These are phyloP conservation scores for Sporothrix pseudoabietina DNA, from an alignment of 2,329 filamentous ascomycete species.

Conservation along the genomic window DNA sequence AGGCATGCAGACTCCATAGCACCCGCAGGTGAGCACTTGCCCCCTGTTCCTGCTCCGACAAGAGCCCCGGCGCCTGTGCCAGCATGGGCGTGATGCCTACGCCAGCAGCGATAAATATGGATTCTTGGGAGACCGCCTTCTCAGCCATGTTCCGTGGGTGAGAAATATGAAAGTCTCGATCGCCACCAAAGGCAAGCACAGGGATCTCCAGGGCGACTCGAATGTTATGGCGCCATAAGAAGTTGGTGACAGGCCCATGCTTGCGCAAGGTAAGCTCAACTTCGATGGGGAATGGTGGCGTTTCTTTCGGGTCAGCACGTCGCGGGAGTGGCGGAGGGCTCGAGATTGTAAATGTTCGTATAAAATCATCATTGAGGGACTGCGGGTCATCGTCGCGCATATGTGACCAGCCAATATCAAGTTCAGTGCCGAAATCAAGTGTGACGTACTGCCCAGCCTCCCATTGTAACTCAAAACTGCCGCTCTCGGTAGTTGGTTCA, in stretches of 20 bases:
- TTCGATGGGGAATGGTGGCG: conserved; percentile 35
- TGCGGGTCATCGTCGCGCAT: conserved; percentile 81
- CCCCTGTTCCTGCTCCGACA: conserved; percentile 43
- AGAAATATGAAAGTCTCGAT: conserved; percentile 48
- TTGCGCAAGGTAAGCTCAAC: conserved; percentile 73
- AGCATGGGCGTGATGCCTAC: conserved; percentile 83
- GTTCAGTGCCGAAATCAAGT: conserved; percentile 68
- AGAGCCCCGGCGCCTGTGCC: conserved; percentile 59
- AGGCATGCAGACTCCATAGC: conserved; percentile 67
- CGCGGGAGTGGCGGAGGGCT: conserved; percentile 52
- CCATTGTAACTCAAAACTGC: conserved; percentile 50
- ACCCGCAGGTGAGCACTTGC: conserved; percentile 52
- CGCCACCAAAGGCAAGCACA: conserved; percentile 73
- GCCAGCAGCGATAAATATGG: conserved; percentile 72
- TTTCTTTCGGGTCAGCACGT: background rate
- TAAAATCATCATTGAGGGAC: conserved; percentile 80
- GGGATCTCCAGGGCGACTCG: conserved; percentile 61
- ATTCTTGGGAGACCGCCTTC: conserved; percentile 40
- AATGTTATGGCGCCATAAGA: conserved; percentile 61
- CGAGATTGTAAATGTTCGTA: conserved; percentile 81
- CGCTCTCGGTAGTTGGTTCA: conserved; percentile 27
- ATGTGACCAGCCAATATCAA: conserved; percentile 75
- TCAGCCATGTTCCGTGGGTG: background rate
- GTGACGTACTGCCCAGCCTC: conserved; percentile 75
- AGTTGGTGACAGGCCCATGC: conserved; percentile 68